Evolutionary conservation across 176 grass and related monocot species (phyloP).

Genomic region (Microstegium vimineum): DNA sequence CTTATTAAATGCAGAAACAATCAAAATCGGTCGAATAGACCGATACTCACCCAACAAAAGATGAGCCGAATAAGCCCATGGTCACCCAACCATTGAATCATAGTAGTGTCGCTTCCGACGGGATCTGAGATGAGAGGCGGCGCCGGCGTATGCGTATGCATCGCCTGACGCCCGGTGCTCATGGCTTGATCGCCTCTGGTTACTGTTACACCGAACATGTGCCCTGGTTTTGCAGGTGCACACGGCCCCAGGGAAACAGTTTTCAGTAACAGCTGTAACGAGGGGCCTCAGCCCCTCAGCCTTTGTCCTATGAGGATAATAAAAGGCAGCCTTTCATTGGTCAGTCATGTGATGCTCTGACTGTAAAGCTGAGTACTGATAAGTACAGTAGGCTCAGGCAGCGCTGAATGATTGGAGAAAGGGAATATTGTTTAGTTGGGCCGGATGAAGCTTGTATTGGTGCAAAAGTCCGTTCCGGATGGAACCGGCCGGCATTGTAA

Average conservation of each 20-base stretch:
- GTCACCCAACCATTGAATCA: too few species aligned
- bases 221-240: background rate
- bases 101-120: background rate
- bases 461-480: background rate
- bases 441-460: background rate
- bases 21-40: too few species aligned
- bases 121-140: background rate
- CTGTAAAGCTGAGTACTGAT: background rate
- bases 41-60: too few species aligned
- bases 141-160: background rate
- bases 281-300: background rate
- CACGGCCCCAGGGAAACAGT: background rate
- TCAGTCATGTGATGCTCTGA: constrained; percentile 7
- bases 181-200: background rate
- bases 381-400: background rate
- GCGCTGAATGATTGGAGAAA: background rate
- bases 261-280: background rate
- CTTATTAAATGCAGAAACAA: too few species aligned
- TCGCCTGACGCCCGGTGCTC: background rate
- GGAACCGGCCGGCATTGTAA: background rate
- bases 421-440: background rate
- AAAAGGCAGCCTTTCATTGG: background rate
- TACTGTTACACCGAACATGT: background rate
- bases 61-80: too few species aligned
- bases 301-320: background rate